phyloP scores from a whole-genome alignment of 306 rosid genomes.

The Arachis stenosperma region DNA sequence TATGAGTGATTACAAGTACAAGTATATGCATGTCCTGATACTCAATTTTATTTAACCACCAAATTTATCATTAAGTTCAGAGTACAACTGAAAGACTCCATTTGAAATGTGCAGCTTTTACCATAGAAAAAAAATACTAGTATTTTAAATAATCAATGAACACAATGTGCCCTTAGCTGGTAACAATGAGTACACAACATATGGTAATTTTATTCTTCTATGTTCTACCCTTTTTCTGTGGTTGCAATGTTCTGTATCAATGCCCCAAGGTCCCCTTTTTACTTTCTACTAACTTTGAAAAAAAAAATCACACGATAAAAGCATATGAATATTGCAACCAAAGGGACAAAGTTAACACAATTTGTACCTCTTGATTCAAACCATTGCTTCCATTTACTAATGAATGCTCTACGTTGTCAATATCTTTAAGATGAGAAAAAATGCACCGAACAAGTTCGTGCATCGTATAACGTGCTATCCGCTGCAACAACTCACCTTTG shows the following conservation, averaged over 20 bases:
- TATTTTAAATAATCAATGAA: conserved; percentile 5
- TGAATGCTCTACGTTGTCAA: conserved; percentile 55
- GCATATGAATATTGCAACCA: conserved; percentile 27
- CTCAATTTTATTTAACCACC: conserved; percentile 28
- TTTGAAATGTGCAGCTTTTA: conserved; percentile 24
- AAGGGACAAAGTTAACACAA: conserved; percentile 21
- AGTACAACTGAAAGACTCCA: conserved; percentile 3
- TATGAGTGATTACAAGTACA: conserved; percentile 11
- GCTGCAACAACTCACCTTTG: conserved; percentile 93
- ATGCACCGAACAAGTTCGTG: conserved; percentile 92
- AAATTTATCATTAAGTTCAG: conserved; percentile 25
- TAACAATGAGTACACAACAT: neutral
- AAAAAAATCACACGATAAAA: conserved; percentile 1
- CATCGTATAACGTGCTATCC: conserved; percentile 95
- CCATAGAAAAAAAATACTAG: neutral
- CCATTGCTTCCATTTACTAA: conserved; percentile 54
- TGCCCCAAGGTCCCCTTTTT: conserved; percentile 1
- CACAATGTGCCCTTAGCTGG: conserved; percentile 15
- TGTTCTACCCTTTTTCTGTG: conserved; percentile 14
- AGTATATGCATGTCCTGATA: conserved; percentile 14
- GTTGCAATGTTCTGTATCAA: neutral
- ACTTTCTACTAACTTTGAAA: conserved; percentile 1
- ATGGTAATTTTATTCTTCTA: neutral
- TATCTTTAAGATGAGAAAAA: conserved; percentile 87
- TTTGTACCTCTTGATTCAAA: conserved; percentile 58